Percentiles rank a stretch among this genome's conserved stretches.
phyloP scores from a whole-genome alignment of 2,329 filamentous ascomycete species.

The Neonectria sp. region DNA sequence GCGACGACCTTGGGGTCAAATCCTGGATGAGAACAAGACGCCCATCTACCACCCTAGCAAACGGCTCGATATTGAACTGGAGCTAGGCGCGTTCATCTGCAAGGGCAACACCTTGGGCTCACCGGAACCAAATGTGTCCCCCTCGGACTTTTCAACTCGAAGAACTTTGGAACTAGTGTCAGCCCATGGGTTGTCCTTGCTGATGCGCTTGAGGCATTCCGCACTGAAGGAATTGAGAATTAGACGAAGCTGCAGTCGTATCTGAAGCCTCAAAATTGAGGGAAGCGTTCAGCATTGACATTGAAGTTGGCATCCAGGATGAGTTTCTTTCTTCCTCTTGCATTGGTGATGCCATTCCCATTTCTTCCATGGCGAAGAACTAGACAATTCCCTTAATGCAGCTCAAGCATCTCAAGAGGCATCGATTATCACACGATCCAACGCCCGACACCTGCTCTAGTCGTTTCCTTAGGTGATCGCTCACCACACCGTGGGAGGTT shows the following conservation, averaged over 20 bases:
- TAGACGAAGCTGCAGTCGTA: slow-evolving; percentile 52
- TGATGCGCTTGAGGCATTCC: slow-evolving; percentile 65
- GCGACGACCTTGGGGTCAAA: slow-evolving; percentile 80
- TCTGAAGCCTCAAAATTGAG: slow-evolving; percentile 68
- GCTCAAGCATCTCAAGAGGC: slow-evolving; percentile 47
- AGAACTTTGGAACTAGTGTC: slow-evolving; percentile 72
- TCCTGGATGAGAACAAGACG: slow-evolving; percentile 66
- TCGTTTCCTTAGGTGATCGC: slow-evolving; percentile 89
- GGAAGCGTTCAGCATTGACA: slow-evolving; percentile 53
- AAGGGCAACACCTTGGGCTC: slow-evolving; percentile 75
- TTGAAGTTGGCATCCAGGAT: slow-evolving; percentile 48
- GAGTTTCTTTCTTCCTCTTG: not conserved
- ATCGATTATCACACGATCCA: slow-evolving; percentile 39
- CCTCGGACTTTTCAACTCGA: slow-evolving; percentile 73
- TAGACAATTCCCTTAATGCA: not conserved
- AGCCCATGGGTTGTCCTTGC: slow-evolving; percentile 74
- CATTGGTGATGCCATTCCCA: not conserved
- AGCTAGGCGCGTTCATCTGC: slow-evolving; percentile 82
- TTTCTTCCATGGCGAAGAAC: not conserved
- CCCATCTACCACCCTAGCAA: slow-evolving; percentile 71
- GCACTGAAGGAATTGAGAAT: slow-evolving; percentile 45
- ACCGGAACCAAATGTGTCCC: slow-evolving; percentile 74
- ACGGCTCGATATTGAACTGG: slow-evolving; percentile 82
- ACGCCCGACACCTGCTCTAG: slow-evolving; percentile 72
- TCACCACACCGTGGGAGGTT: slow-evolving; percentile 84